phyloP scores from a whole-genome alignment of 176 grass and related monocot genomes.

The Chloris gayana region DNA sequence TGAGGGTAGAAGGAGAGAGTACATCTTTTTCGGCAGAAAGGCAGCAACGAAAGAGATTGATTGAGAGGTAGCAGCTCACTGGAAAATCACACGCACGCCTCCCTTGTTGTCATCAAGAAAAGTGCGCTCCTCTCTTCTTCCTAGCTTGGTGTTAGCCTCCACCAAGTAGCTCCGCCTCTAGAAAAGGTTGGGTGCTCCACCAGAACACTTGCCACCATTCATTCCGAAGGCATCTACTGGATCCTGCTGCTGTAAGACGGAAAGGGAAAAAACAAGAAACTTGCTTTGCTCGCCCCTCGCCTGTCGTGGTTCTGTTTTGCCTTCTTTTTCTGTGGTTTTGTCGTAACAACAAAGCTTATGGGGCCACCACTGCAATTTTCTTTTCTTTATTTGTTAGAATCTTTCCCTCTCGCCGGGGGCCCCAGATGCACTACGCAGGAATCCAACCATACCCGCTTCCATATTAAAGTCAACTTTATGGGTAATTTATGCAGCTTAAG shows the following conservation, averaged over 20 bases:
- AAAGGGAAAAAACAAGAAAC: slow-evolving; percentile 46
- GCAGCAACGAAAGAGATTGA: slow-evolving; percentile 55
- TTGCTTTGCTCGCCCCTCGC: slow-evolving; percentile 29
- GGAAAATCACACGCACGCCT: slow-evolving; percentile 35
- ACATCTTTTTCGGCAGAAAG: slow-evolving; percentile 62
- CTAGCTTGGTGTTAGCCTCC: slow-evolving; percentile 23
- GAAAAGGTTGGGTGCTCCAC: slow-evolving; percentile 46
- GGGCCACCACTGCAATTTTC: slow-evolving; percentile 32
- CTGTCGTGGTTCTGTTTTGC: slow-evolving; percentile 29
- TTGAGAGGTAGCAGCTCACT: slow-evolving; percentile 58
- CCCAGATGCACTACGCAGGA: slow-evolving; percentile 50
- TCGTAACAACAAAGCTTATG: slow-evolving; percentile 52
- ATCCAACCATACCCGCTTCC: slow-evolving; percentile 50
- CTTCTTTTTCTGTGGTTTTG: slow-evolving; percentile 45
- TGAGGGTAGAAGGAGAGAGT: slow-evolving; percentile 24
- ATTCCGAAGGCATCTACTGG: slow-evolving; percentile 38
- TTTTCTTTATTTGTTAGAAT: slow-evolving; percentile 63
- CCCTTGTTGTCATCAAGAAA: slow-evolving; percentile 37
- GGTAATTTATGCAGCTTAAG: slow-evolving; percentile 43
- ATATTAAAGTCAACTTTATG: slow-evolving; percentile 64
- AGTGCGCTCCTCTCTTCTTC: slow-evolving; percentile 32
- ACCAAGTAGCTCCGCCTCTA: slow-evolving; percentile 28
- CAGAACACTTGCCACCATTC: slow-evolving; percentile 40
- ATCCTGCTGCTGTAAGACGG: slow-evolving; percentile 44
- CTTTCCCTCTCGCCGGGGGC: slow-evolving; percentile 64